Conservation (phyloP, 73 alveolate species). For the Uronychia binucleata region DNA sequence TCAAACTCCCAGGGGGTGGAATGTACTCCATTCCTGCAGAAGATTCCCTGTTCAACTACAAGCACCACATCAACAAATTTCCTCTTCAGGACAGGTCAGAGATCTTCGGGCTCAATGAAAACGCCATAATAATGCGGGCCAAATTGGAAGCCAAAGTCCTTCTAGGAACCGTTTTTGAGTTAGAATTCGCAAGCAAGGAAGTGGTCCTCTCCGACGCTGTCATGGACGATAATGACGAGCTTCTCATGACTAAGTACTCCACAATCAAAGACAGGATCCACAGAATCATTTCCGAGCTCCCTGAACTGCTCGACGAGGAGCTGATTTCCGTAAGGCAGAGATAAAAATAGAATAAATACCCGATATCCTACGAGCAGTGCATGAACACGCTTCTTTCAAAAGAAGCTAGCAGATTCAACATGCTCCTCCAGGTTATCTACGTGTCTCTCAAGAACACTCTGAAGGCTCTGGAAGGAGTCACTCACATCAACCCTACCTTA, state of each 20-base stretch:
- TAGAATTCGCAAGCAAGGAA: conserved; percentile 62
- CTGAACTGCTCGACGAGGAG: conserved; percentile 65
- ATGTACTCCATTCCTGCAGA: conserved; percentile 51
- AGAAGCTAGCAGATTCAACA: conserved; percentile 57
- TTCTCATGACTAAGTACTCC: conserved; percentile 39
- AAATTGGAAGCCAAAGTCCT: conserved; percentile 52
- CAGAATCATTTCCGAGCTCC: conserved; percentile 59
- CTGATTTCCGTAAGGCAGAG: too few relatives aligned
- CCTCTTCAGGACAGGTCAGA: conserved; percentile 60
- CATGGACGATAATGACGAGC: conserved; percentile 48
- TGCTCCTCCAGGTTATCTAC: conserved; percentile 66
- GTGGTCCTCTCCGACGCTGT: conserved; percentile 38
- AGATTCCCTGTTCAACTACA: conserved; percentile 12
- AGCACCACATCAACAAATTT: conserved; percentile 38
- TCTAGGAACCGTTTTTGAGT: conserved; percentile 49
- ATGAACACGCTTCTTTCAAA: conserved; percentile 52
- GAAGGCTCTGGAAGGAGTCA: conserved; percentile 71
- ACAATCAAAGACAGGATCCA: conserved; percentile 57
- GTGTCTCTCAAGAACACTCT: conserved; percentile 65
- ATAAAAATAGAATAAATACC: conserved; percentile 47
- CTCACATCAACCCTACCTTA: conserved; percentile 55
- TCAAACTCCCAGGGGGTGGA: conserved; percentile 30
- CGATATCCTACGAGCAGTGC: conserved; percentile 63
- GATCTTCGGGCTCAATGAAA: conserved; percentile 69
- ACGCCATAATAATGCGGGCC: conserved; percentile 52